phyloP scores from a whole-genome alignment of 768 basidiomycete species.

The Macrolepiota fuliginosa region DNA sequence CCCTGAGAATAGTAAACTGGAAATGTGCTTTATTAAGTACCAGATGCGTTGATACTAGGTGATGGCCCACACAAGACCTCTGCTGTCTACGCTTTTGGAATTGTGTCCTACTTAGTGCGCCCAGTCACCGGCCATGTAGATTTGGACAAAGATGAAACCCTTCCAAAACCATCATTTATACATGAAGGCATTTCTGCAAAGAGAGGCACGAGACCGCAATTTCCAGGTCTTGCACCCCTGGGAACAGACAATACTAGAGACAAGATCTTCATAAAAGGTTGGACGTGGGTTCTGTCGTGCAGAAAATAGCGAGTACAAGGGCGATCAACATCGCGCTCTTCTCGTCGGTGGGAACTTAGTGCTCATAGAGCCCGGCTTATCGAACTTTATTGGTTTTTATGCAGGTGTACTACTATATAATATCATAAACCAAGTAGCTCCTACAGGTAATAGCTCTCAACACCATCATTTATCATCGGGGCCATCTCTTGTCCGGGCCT shows the following conservation, averaged over 20 bases:
- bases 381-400: no score
- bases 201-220: background rate
- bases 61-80: background rate
- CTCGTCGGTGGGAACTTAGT: no score
- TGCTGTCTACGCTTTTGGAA: slow-evolving; percentile 17
- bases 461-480: background rate
- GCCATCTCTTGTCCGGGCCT: background rate
- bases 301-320: no score
- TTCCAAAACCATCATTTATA: background rate
- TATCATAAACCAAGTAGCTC: no score
- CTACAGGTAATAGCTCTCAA: no score
- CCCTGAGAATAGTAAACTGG: no score
- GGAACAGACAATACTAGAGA: background rate
- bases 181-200: background rate
- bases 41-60: no score
- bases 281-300: background rate
- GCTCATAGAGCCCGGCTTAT: no score
- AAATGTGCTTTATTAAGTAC: no score
- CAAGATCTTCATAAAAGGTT: background rate
- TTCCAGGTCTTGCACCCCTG: background rate
- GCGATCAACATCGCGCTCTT: no score
- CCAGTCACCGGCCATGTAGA: background rate
- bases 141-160: background rate
- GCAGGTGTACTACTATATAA: no score
- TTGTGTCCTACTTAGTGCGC: slow-evolving; percentile 4